Conservation (phyloP, 2,329 filamentous ascomycete species). For the Pseudogymnoascus destructans region DNA sequence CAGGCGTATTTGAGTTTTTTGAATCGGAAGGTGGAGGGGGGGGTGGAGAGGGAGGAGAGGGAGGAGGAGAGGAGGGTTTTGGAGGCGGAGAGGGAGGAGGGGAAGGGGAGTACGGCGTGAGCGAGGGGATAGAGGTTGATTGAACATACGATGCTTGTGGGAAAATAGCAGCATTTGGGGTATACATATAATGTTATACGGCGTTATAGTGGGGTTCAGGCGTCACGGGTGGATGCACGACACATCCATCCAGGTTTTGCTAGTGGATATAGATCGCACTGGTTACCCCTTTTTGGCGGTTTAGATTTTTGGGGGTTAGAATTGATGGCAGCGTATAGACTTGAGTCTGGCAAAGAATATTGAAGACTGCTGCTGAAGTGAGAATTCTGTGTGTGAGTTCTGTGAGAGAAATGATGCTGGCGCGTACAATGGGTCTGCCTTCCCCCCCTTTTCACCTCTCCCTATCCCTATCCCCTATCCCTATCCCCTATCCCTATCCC, state of each 20-base stretch:
- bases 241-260: not conserved
- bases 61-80: not conserved
- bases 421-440: not conserved
- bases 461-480: too few relatives aligned
- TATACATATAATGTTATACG: not conserved
- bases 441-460: not conserved
- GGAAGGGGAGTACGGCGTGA: not conserved
- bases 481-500: too few relatives aligned
- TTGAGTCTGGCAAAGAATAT: not conserved
- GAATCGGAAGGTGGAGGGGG: constrained; percentile 58
- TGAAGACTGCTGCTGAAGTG: not conserved
- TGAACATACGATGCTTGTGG: not conserved
- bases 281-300: not conserved
- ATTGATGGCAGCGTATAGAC: not conserved
- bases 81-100: constrained; percentile 1
- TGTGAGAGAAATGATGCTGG: not conserved
- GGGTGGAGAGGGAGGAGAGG: constrained; percentile 24
- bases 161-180: not conserved
- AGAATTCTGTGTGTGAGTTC: not conserved
- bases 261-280: not conserved
- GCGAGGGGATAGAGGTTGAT: not conserved
- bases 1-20: constrained; percentile 79
- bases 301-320: not conserved
- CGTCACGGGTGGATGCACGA: not conserved
- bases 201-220: not conserved